Evolutionary conservation across 345 rosid genomes (phyloP), one percentile per base, ranked within the genome.

Genomic region (Ceriops zippeliana): DNA sequence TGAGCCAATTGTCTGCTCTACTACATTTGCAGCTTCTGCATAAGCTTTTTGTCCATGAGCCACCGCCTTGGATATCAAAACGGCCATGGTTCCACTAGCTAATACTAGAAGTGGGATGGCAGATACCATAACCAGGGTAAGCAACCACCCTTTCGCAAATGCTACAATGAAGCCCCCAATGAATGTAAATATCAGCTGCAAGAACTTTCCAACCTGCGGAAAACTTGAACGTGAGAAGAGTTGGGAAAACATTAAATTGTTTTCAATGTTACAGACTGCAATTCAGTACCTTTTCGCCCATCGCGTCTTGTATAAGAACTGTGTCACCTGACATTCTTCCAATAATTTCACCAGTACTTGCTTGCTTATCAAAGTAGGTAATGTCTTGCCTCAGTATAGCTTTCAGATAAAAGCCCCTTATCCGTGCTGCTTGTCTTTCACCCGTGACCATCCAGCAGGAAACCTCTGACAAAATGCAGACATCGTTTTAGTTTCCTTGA

Each of bases 1-100:
- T 7, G 97, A 87, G 57, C 98, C 88, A 63, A 87, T 89, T 0
- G 97, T 86, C 76, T 93, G 97, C 61, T 93, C 98, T 28, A 89
- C 98, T 7, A 89, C 86, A 63, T 69, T 67, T 2, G 98, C 89
- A 38, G 98, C 96, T 75, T 90, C 84, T 0, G 86, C 92, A 60
- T 93, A 90, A 61, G 98, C 96, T 58, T 22, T 76, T 75, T 93
- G 97, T 30, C 98, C 97, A 3, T 67, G 83, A 37, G 93, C 71
- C 71, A 96, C 85, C 77, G 78, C 81, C 83, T 79, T 90, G 30
- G 90, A 59, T 17, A 93, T 73, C 57, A 79, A 34, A 20, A 86
- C 19, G 22, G 96, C 82, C 54, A 89, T 68, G 66, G 27, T 53
- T 64, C 83, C 96, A 52, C 96, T 96, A 8, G 92, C 79, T 56